Conservation (phyloP, 2,329 filamentous ascomycete species). For the Aspergillus awamori region DNA sequence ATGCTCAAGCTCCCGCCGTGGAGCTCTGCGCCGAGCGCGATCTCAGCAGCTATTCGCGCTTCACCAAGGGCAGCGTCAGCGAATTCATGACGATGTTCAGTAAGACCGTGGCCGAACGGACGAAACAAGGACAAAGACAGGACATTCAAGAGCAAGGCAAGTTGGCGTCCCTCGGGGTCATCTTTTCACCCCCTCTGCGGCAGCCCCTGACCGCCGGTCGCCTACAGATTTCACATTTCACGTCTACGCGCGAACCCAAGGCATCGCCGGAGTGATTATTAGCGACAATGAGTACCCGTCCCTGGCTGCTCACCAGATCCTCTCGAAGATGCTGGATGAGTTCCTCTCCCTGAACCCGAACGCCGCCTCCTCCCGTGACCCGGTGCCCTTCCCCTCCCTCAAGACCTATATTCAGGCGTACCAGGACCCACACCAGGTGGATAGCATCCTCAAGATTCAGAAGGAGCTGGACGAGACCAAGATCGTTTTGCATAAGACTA, state of each 20-base stretch:
- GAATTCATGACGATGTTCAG: constrained; percentile 83
- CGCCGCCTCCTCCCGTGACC: constrained; percentile 49
- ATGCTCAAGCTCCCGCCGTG: constrained; percentile 72
- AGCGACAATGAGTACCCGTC: constrained; percentile 74
- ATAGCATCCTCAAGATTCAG: constrained; percentile 94
- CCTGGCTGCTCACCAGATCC: constrained; percentile 80
- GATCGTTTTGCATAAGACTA: constrained; percentile 95
- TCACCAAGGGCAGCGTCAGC: constrained; percentile 65
- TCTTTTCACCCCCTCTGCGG: not conserved
- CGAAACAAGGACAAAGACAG: constrained; percentile 76
- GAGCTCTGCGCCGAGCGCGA: constrained; percentile 79
- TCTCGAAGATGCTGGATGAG: constrained; percentile 85
- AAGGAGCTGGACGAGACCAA: constrained; percentile 97
- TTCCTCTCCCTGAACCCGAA: constrained; percentile 76
- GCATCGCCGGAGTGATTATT: constrained; percentile 76
- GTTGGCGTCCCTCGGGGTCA: constrained; percentile 13
- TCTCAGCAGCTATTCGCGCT: constrained; percentile 74
- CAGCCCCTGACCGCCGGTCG: constrained; percentile 11
- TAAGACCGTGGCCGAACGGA: constrained; percentile 85
- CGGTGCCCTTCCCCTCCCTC: constrained; percentile 68
- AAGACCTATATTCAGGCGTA: constrained; percentile 78
- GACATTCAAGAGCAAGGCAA: constrained; percentile 65
- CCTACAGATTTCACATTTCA: constrained; percentile 59
- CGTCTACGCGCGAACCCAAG: constrained; percentile 71
- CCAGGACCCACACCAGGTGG: constrained; percentile 84